Percentiles rank a stretch among this genome's conserved stretches.
phyloP scores from a whole-genome alignment of 1,284 basidiomycete species.

The Trichosporon sp. region DNA sequence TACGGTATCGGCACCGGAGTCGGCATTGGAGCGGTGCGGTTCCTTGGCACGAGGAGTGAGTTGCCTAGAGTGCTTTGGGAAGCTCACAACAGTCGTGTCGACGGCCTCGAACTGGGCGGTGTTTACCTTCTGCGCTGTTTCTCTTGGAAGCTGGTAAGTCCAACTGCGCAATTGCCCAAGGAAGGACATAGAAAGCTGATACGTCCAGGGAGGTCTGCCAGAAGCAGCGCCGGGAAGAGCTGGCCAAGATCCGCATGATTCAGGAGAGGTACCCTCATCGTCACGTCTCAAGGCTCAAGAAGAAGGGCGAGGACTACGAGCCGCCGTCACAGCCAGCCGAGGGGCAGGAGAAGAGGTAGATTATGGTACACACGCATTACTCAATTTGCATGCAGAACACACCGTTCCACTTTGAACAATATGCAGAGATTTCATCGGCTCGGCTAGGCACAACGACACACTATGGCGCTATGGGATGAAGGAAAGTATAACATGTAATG shows the following conservation, averaged over 20 bases:
- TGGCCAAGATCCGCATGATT: conserved; percentile 42
- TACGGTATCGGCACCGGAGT: conserved; percentile 46
- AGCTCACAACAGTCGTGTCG: conserved; percentile 9
- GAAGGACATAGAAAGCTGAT: background rate
- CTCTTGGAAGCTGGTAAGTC: conserved; percentile 38
- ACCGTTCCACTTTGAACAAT: conserved; percentile 12
- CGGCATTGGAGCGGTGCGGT: conserved; percentile 42
- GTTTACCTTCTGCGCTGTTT: conserved; percentile 37
- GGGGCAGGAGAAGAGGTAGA: background rate
- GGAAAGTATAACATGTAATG: conserved; percentile 8
- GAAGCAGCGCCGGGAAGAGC: conserved; percentile 38
- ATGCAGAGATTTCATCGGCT: conserved; percentile 27
- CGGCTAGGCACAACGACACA: conserved; percentile 17
- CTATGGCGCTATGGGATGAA: conserved; percentile 12
- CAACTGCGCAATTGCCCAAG: no score
- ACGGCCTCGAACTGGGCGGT: conserved; percentile 44
- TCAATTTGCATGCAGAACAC: conserved; percentile 18
- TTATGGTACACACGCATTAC: conserved; percentile 7
- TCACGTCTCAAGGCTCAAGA: conserved; percentile 44
- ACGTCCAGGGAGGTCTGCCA: conserved; percentile 43
- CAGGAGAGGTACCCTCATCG: conserved; percentile 47
- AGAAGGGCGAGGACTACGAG: conserved; percentile 9
- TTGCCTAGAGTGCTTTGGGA: background rate
- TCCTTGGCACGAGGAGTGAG: conserved; percentile 41
- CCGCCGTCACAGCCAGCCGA: conserved; percentile 12